Percentiles rank a stretch among this genome's conserved stretches.
phyloP scores from a whole-genome alignment of 805 yeast genomes.

The Candida succiphila region DNA sequence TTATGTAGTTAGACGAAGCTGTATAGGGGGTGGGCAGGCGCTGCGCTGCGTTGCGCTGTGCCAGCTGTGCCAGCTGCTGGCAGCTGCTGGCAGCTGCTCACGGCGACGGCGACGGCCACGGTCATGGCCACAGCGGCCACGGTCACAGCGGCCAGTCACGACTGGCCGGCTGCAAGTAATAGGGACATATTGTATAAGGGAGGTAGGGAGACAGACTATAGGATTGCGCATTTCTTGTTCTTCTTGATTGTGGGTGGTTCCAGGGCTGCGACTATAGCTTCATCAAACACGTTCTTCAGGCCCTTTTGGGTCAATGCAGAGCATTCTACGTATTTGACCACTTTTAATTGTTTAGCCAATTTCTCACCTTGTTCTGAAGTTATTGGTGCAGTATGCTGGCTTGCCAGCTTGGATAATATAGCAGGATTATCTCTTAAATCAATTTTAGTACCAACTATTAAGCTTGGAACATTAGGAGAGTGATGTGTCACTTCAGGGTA shows the following conservation, averaged over 20 bases:
- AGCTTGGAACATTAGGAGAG: slow-evolving; percentile 59
- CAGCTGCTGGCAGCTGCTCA: too few relatives aligned
- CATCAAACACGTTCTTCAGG: slow-evolving; percentile 76
- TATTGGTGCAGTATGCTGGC: slow-evolving; percentile 53
- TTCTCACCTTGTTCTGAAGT: slow-evolving; percentile 50
- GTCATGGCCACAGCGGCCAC: too few relatives aligned
- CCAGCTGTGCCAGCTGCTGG: too few relatives aligned
- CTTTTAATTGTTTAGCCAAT: slow-evolving; percentile 62
- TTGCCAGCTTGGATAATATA: slow-evolving; percentile 57
- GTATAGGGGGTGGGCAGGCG: too few relatives aligned
- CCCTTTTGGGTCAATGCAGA: slow-evolving; percentile 87
- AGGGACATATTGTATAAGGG: slow-evolving; percentile 1
- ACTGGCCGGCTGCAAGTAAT: too few relatives aligned
- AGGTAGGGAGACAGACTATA: slow-evolving; percentile 16
- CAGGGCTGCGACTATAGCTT: slow-evolving; percentile 64
- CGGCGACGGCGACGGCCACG: too few relatives aligned
- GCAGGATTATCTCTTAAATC: slow-evolving; percentile 80
- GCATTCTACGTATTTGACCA: slow-evolving; percentile 74
- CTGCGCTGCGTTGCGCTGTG: too few relatives aligned
- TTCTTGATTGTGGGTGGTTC: slow-evolving; percentile 49
- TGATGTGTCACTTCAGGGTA: slow-evolving; percentile 82
- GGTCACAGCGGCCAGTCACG: too few relatives aligned
- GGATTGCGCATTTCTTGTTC: slow-evolving; percentile 37
- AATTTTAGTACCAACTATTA: slow-evolving; percentile 81
- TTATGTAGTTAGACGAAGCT: too few relatives aligned